Conservation (phyloP, 257 asterid genomes). For the Plectranthus barbatus region DNA sequence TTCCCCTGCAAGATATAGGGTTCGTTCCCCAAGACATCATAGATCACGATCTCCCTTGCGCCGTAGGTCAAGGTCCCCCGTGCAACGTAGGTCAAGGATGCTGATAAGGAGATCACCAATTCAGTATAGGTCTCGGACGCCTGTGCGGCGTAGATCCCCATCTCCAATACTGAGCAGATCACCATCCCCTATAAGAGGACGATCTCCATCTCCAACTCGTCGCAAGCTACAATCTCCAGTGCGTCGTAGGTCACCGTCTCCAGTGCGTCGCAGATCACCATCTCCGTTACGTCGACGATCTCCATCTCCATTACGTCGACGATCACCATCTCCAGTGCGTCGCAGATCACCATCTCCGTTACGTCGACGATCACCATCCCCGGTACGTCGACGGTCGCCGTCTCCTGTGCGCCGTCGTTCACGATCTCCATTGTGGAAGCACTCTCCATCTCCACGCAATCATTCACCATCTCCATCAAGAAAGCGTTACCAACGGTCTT, state of each 20-base stretch:
- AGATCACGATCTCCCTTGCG: constrained; percentile 53
- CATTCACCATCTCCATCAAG: constrained; percentile 32
- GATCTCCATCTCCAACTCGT: constrained; percentile 21
- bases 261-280: constrained; percentile 24
- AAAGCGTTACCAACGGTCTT: constrained; percentile 40
- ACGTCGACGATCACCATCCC: constrained; percentile 26
- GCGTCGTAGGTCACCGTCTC: constrained; percentile 35
- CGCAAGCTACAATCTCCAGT: too few relatives aligned
- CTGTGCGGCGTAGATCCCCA: constrained; percentile 28
- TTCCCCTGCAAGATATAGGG: constrained; percentile 47
- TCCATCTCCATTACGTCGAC: too few relatives aligned
- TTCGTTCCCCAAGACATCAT: constrained; percentile 46
- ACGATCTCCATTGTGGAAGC: constrained; percentile 28
- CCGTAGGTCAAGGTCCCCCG: constrained; percentile 36
- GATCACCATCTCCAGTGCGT: constrained; percentile 32
- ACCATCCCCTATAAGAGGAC: constrained; percentile 37
- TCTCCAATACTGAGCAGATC: constrained; percentile 24
- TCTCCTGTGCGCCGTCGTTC: constrained; percentile 29
- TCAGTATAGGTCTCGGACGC: constrained; percentile 23
- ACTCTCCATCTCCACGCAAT: constrained; percentile 37
- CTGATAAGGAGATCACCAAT: constrained; percentile 36
- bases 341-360: constrained; percentile 24
- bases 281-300: constrained; percentile 22
- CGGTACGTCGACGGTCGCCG: constrained; percentile 21
- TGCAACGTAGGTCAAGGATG: constrained; percentile 26